These are phyloP conservation scores for Mortierella hygrophila DNA, from an alignment of 192 early-diverging fungal species.

Conservation along the genomic window DNA sequence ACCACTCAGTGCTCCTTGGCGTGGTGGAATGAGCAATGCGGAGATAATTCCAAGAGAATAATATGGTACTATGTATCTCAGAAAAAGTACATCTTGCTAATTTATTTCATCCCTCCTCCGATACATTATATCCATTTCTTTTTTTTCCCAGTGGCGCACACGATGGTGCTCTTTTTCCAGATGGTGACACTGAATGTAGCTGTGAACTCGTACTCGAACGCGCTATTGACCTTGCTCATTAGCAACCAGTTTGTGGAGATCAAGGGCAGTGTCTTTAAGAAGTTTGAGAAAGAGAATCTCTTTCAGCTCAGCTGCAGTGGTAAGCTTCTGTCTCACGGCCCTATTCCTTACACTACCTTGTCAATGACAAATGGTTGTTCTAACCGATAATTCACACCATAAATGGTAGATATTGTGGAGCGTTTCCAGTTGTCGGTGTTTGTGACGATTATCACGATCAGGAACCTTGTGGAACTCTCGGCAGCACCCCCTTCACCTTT, in stretches of 20 bases:
- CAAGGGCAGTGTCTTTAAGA: conserved; percentile 97
- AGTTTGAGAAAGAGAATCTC: conserved; percentile 96
- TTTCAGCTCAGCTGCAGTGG: conserved; percentile 95
- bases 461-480: conserved; percentile 91
- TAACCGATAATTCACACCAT: background rate
- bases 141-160: conserved; percentile 74
- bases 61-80: background rate
- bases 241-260: conserved; percentile 99
- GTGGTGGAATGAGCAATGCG: background rate
- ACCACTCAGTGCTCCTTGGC: background rate
- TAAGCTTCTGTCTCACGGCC: conserved; percentile 43
- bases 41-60: background rate
- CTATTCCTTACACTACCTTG: too few relatives aligned
- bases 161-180: conserved; percentile 94
- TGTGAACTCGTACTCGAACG: conserved; percentile 96
- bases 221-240: conserved; percentile 91
- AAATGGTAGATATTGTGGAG: conserved; percentile 90
- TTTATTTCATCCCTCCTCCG: background rate
- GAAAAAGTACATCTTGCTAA: background rate
- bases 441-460: conserved; percentile 89
- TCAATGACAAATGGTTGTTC: background rate
- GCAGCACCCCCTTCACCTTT: conserved; percentile 71
- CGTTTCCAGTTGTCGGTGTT: conserved; percentile 93
- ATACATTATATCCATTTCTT: background rate
- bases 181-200: conserved; percentile 97